Evolutionary conservation across 129 eudicot genomes (phyloP).

Genomic region (Artemisia annua): DNA sequence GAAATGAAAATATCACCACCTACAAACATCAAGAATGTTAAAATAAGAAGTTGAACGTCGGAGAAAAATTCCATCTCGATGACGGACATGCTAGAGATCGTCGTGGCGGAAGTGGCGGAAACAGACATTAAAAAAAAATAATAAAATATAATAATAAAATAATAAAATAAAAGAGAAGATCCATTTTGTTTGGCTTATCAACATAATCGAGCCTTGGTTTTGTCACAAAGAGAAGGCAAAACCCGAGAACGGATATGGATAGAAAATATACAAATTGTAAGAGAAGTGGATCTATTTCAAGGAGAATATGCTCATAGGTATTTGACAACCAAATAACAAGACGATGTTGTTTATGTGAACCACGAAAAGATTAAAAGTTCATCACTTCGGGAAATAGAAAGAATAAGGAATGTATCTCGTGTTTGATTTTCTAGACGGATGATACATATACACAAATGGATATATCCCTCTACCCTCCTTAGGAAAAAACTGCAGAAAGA

Average conservation of each 20-base stretch:
- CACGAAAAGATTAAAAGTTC: background rate
- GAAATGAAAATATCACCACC: conserved; percentile 73
- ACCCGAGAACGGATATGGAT: conserved; percentile 9
- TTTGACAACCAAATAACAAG: background rate
- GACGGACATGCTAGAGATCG: conserved; percentile 61
- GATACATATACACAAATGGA: conserved; percentile 5
- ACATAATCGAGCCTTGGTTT: background rate
- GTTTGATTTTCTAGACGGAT: background rate
- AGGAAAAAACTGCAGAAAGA: background rate
- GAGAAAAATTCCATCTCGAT: conserved; percentile 69
- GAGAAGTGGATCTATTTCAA: conserved; percentile 12
- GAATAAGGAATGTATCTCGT: background rate
- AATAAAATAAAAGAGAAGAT: conserved; percentile 46
- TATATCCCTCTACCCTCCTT: background rate
- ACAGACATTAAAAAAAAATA: too few relatives aligned
- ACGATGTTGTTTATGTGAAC: background rate
- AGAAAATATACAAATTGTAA: conserved; percentile 10
- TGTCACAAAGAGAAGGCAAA: conserved; percentile 15
- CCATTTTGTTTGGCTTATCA: conserved; percentile 22
- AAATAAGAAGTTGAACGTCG: conserved; percentile 45
- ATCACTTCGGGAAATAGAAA: background rate
- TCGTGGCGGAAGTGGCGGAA: conserved; percentile 50
- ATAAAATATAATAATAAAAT: too few relatives aligned
- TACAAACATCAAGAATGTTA: conserved; percentile 48
- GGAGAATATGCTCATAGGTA: background rate